Evolutionary conservation across 331 rosid species (phyloP).

Genomic region (Malus hybrid): DNA sequence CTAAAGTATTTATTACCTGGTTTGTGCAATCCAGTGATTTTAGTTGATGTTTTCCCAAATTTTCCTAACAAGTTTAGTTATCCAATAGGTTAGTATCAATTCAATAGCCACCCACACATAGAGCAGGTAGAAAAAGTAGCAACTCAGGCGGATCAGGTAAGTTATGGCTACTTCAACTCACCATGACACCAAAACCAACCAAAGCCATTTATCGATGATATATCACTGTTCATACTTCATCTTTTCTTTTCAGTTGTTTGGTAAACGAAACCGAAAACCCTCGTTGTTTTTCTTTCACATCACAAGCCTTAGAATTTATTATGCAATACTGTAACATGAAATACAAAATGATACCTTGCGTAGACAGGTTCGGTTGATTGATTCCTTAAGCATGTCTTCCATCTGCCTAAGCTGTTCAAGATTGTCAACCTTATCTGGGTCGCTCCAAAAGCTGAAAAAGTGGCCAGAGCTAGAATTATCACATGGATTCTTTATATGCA

Average conservation of each 20-base stretch:
- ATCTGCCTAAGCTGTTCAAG: conserved; percentile 56
- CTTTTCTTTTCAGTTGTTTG: too few species aligned
- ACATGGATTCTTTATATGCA: neutral
- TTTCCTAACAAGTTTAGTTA: conserved; percentile 37
- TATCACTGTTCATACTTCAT: neutral
- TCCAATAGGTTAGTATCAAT: neutral
- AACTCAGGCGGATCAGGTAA: neutral
- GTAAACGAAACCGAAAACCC: neutral
- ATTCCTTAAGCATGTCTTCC: conserved; percentile 56
- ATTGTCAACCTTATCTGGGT: conserved; percentile 43
- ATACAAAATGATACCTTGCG: conserved; percentile 39
- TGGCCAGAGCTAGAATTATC: conserved; percentile 15
- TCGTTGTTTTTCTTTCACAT: neutral
- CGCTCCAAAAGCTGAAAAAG: conserved; percentile 55
- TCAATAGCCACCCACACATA: neutral
- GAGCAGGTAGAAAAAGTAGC: neutral
- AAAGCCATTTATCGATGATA: neutral
- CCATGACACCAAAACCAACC: neutral
- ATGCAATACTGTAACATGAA: neutral
- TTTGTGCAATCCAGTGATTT: conserved; percentile 38
- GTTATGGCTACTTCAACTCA: neutral
- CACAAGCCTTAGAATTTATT: neutral
- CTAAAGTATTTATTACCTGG: conserved; percentile 30
- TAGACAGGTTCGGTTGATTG: conserved; percentile 34
- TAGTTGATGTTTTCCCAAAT: conserved; percentile 45